These are phyloP conservation scores for Phycomyces blakesleeanus DNA, from an alignment of 192 early-diverging fungal genomes.

Conservation along the genomic window DNA sequence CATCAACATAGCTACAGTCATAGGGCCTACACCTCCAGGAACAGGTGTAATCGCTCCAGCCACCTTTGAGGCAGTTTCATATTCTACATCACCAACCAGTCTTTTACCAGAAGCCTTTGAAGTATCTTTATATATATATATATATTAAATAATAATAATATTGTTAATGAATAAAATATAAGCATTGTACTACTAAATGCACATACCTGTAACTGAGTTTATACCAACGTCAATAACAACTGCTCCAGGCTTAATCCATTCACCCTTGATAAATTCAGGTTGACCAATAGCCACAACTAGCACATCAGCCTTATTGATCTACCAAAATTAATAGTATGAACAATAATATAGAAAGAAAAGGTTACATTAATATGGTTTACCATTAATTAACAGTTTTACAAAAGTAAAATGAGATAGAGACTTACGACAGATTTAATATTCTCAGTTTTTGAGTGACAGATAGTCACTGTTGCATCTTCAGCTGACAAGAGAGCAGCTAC, in stretches of 20 bases:
- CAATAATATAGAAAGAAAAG: not conserved
- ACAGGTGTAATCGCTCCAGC: constrained; percentile 92
- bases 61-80: constrained; percentile 57
- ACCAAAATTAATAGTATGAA: not conserved
- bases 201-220: constrained; percentile 70
- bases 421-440: constrained; percentile 76
- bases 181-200: constrained; percentile 23
- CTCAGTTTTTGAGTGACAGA: constrained; percentile 85
- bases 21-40: constrained; percentile 98
- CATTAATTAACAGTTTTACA: too few species aligned
- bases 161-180: not conserved
- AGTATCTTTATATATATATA: constrained; percentile 49
- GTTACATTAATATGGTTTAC: too few species aligned
- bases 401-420: too few species aligned
- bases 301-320: constrained; percentile 76
- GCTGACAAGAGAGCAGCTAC: constrained; percentile 77
- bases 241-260: constrained; percentile 93
- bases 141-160: not conserved
- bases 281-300: constrained; percentile 87
- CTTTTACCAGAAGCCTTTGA: constrained; percentile 88
- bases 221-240: constrained; percentile 98
- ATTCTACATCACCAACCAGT: constrained; percentile 95
- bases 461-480: constrained; percentile 86
- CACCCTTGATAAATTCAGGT: constrained; percentile 76
- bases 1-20: constrained; percentile 98